These are phyloP conservation scores for Salicornia ramosissima DNA, from an alignment of 148 eudicot genomes.

Conservation along the genomic window DNA sequence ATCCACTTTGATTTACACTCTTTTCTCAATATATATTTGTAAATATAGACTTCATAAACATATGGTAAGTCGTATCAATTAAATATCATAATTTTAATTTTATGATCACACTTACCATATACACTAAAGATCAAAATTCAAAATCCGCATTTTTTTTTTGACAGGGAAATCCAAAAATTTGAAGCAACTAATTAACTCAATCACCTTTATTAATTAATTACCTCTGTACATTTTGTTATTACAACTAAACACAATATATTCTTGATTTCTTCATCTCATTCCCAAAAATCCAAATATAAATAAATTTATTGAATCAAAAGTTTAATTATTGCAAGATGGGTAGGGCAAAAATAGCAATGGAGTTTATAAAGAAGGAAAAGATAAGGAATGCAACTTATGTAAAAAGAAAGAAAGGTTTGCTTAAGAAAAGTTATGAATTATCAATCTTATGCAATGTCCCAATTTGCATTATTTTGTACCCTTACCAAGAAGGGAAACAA, in stretches of 20 bases:
- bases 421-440: constrained; percentile 29
- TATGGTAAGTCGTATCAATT: too few species aligned
- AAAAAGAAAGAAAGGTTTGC: constrained; percentile 27
- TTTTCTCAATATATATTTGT: too few species aligned
- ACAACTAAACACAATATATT: too few species aligned
- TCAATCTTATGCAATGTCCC: constrained; percentile 30
- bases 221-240: not conserved
- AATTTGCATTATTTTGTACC: constrained; percentile 29
- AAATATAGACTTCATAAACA: too few species aligned
- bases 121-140: not conserved
- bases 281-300: not conserved
- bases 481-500: constrained; percentile 16
- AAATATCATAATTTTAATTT: too few species aligned
- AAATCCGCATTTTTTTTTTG: too few species aligned
- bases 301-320: too few species aligned
- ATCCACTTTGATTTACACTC: too few species aligned
- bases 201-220: not conserved
- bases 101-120: not conserved
- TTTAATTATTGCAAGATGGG: constrained; percentile 26
- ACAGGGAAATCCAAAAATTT: too few species aligned
- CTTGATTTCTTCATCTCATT: not conserved
- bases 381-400: constrained; percentile 19
- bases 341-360: constrained; percentile 29
- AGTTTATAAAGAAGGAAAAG: constrained; percentile 28
- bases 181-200: too few species aligned